A percentile compares a stretch with the other conserved stretches of the same genome.
These are phyloP conservation scores for Aspergillus caelatus DNA, from an alignment of 2,329 filamentous ascomycete genomes.

Conservation along the genomic window DNA sequence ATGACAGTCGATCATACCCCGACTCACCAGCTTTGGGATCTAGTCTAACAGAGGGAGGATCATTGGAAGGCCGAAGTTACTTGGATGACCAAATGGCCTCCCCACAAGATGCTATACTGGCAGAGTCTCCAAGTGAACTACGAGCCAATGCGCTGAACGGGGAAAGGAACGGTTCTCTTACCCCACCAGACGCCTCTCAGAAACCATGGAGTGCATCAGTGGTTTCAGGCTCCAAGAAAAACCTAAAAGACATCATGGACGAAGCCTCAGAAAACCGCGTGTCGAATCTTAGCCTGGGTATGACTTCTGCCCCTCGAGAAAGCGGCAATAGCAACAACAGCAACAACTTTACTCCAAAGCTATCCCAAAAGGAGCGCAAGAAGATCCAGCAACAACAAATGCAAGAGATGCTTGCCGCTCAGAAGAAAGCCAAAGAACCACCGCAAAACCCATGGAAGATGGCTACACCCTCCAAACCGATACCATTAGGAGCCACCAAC, in stretches of 20 bases:
- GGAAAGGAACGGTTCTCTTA: slow-evolving; percentile 29
- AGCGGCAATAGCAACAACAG: slow-evolving; percentile 34
- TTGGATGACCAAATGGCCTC: slow-evolving; percentile 35
- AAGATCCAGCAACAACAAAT: slow-evolving; percentile 71
- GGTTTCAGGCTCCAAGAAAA: slow-evolving; percentile 65
- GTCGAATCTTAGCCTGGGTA: slow-evolving; percentile 56
- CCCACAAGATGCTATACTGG: slow-evolving; percentile 18
- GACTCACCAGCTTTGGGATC: slow-evolving; percentile 30
- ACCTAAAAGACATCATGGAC: slow-evolving; percentile 76
- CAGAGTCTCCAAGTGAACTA: slow-evolving; percentile 29
- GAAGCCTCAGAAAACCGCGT: slow-evolving; percentile 57
- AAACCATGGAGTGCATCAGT: slow-evolving; percentile 58
- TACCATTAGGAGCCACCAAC: slow-evolving; percentile 43
- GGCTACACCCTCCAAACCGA: slow-evolving; percentile 18
- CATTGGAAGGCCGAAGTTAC: slow-evolving; percentile 29
- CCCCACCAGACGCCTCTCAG: slow-evolving; percentile 33
- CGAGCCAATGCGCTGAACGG: slow-evolving; percentile 22
- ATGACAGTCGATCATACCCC: slow-evolving; percentile 23
- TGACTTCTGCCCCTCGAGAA: slow-evolving; percentile 51
- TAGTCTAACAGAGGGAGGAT: slow-evolving; percentile 30
- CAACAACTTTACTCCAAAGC: slow-evolving; percentile 55
- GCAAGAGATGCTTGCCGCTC: slow-evolving; percentile 43
- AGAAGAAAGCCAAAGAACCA: slow-evolving; percentile 39
- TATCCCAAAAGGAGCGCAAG: slow-evolving; percentile 93
- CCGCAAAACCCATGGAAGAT: slow-evolving; percentile 67